These are phyloP conservation scores for Withania somnifera DNA, from an alignment of 305 asterid species.

Conservation along the genomic window DNA sequence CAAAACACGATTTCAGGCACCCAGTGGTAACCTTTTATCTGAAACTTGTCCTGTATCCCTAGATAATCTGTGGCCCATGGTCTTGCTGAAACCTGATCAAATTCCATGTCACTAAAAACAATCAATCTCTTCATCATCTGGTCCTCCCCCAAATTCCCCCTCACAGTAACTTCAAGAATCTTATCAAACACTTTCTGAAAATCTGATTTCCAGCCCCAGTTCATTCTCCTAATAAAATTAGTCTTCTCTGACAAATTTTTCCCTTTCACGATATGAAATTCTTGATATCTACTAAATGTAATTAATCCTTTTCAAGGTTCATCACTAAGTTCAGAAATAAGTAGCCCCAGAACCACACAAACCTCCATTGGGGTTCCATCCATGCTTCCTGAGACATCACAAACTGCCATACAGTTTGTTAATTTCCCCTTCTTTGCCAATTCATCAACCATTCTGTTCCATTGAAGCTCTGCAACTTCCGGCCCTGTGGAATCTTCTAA, in stretches of 20 bases:
- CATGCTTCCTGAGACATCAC: conserved; percentile 22
- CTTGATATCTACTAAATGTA: conserved; percentile 14
- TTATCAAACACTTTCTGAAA: conserved; percentile 21
- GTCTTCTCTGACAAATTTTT: conserved; percentile 1
- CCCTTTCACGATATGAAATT: conserved; percentile 10
- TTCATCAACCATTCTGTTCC: conserved; percentile 20
- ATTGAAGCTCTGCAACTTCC: conserved; percentile 20
- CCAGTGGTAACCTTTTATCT: conserved; percentile 7
- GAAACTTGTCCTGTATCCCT: conserved; percentile 8
- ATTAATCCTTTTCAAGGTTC: conserved; percentile 25
- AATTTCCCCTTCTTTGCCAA: conserved; percentile 10
- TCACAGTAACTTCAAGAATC: conserved; percentile 17
- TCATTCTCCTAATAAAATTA: conserved; percentile 5
- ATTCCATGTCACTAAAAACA: conserved; percentile 27
- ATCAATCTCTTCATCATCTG: conserved; percentile 15
- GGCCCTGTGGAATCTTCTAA: neutral
- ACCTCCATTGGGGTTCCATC: conserved; percentile 16
- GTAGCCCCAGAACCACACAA: conserved; percentile 15
- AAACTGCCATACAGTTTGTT: conserved; percentile 14
- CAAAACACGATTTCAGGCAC: conserved; percentile 21
- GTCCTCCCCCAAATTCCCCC: conserved; percentile 8
- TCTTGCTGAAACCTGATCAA: conserved; percentile 1
- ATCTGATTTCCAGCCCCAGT: conserved; percentile 10
- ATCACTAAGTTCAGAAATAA: conserved; percentile 20
- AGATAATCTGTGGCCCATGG: conserved; percentile 23